Evolutionary conservation across 2,329 filamentous ascomycete species (phyloP), one percentile per base, ranked within the genome.

Genomic region (Clonostachys rhizophaga): DNA sequence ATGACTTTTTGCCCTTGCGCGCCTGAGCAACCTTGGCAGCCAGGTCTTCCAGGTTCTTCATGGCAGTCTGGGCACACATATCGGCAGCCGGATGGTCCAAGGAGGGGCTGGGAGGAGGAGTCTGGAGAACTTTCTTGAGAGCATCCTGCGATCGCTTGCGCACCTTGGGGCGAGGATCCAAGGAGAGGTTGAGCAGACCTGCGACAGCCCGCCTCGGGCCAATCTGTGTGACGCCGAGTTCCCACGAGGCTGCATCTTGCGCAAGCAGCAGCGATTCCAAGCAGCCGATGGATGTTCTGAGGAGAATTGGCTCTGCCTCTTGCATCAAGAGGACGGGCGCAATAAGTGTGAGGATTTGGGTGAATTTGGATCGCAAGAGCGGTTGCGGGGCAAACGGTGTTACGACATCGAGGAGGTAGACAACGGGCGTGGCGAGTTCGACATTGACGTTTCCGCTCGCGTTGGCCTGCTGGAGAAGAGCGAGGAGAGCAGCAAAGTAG

Each of bases 401-500:
- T 57, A 96, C 82, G 55, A 95, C 76, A 68, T 99, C 92, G 72
- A 99, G 89, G 14, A 99, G 84, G 68, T 99, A 99, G 57, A 99
- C 87, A 54, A 95, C 87, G 4, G 92, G 89, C 18, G 87, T 84
- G 34, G 89, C 87, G 50, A 95, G 75, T 54, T 95, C 90, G 64
- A 89, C 88, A 63, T 92, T 92, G 47, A 87, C 74, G 47, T 83
- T 81, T 45, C 83, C 86, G 53, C 69, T 75, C 37, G 78, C 81
- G 46, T 87, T 78, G 30, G 89, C 86, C 68, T 95, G 88, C 58
- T 83, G 81, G 4, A 99, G 81, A 5, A 99, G 79, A 36, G 91
- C 89, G 42, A 99, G 78, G 6, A 99, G 82, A n/a, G 94, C 91
- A 14, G 91, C 91, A 63, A 97, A 96, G 70, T 97, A 99, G 51